A percentile compares a stretch with the other conserved stretches of the same genome.
phyloP scores from a whole-genome alignment of 371 early-diverging fungal species.

The Actinomortierella wolfii region DNA sequence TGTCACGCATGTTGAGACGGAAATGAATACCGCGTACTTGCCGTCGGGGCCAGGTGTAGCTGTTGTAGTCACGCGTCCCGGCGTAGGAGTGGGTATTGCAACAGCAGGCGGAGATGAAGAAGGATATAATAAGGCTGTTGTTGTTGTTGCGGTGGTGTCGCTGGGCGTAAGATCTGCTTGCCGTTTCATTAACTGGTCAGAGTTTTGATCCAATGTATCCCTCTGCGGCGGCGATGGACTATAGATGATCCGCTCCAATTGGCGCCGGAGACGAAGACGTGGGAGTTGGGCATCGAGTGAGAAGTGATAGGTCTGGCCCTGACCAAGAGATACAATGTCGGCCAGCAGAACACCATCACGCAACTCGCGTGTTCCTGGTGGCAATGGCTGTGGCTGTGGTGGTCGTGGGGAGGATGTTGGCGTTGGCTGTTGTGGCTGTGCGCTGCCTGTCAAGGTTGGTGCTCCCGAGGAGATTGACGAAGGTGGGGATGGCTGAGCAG shows the following conservation, averaged over 20 bases:
- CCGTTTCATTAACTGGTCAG: too few relatives aligned
- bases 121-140: neutral
- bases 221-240: too few relatives aligned
- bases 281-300: slow-evolving; percentile 18
- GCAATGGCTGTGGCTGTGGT: slow-evolving; percentile 7
- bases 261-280: slow-evolving; percentile 24
- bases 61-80: too few relatives aligned
- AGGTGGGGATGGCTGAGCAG: too few relatives aligned
- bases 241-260: slow-evolving; percentile 37
- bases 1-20: slow-evolving; percentile 33
- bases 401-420: slow-evolving; percentile 10
- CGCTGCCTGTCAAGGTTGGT: too few relatives aligned
- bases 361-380: slow-evolving; percentile 34
- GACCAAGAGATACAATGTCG: slow-evolving; percentile 25
- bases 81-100: slow-evolving; percentile 22
- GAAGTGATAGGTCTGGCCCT: slow-evolving; percentile 38
- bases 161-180: too few relatives aligned
- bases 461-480: too few relatives aligned
- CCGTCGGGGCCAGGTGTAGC: slow-evolving; percentile 29
- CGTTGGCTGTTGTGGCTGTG: slow-evolving; percentile 2
- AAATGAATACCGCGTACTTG: slow-evolving; percentile 34
- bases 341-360: slow-evolving; percentile 25
- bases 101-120: slow-evolving; percentile 3
- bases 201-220: too few relatives aligned
- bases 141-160: slow-evolving; percentile 1